Base-by-base conservation (phyloP, 257 asterid genomes). In the Lycium ferocissimum region DNA sequence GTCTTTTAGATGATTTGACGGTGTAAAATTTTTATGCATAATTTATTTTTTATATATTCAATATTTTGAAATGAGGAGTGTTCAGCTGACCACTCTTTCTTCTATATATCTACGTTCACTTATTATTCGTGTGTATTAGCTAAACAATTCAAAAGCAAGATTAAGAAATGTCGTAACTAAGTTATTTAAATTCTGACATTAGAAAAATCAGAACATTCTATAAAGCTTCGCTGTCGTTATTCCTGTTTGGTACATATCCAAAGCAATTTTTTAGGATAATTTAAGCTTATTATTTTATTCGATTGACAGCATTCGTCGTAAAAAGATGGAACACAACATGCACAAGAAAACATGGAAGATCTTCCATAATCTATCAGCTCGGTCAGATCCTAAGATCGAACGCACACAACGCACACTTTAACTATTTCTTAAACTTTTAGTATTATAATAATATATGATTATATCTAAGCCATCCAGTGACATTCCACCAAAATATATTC, bases 331-430 rank as follows among this genome's bases (percentile, higher is more conserved):
- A 89, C 81, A 37, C 81, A 86, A 82, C 88, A 86, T 87, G 83
- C 88, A 88, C 84, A 87, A 85, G 57, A 85, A 89, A 89, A 88
- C 89, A 80, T 26, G 84, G 66, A 81, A 87, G 88, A 91, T 89
- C 87, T 85, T 89, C 69, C 85, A 81, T 79, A 83, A 88, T 88
- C 91, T 86, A 81, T 71, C 7, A 71, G 20, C 56, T 47, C 56
- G 40, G 26, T 14, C 84, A 54, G 65, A 47, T 69, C 84, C 82
- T 79, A 66, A 70, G 79, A 22, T 72, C 47, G 56, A 73, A 45
- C 69, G 87, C 66, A 83, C 84, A 61, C 86, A 73, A 45, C 69
- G 87, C 66, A 83, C 84, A 61, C 86, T 40, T 73, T 63, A 58
- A 80, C 85, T 71, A 45, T 85, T 72, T 57, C 61, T n/a, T 58